Base-by-base conservation (phyloP, 352 stramenopile genomes). In the Globisporangium middletonii region DNA sequence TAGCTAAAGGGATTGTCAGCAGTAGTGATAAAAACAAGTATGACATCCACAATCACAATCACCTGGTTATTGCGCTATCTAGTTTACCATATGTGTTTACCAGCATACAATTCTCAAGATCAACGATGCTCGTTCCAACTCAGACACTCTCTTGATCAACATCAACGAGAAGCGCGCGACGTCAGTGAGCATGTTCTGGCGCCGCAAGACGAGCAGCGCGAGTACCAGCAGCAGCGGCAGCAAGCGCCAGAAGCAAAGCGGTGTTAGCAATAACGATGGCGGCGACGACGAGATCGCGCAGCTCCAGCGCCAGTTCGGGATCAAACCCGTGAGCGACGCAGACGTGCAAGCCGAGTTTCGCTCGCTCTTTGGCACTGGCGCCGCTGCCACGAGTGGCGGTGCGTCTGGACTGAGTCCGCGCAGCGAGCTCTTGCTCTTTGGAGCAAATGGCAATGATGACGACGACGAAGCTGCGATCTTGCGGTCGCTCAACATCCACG, bases 231-330 rank as follows among this genome's bases (percentile, higher is more conserved):
- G 8, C 7, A 18, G 42, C 27, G 9, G 13, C 26, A 57, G 64
- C 33, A 38, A 55, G 52, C 43, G 52, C 59, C 53, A 71, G 33
- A 43, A 51, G 23, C 59, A 23, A n/a, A 23, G 26, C 13, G 33
- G 6, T 9, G 37, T 23, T 23, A 23, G 23, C 23, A 23, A 23
- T 23, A 23, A 42, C 1, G 16, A 46, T 18, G 63, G 67, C 3
- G 66, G 26, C 13, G 60, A 62, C 6, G 71, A 86, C 42, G 77
- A 92, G 27, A 57, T 92, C 26, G 55, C 43, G 3, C 76, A 79
- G 65, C 69, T 92, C 42, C 81, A 92, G 69, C 72, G 76, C 16
- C 75, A 91, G 69, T 89, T 93, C 55, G 80, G 83, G 5, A 91
- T 93, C 64, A 79, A 75, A 37, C 68, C 77, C 35, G 68, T 90